phyloP scores from a whole-genome alignment of 805 yeast species.

The Sugiyamaella smithiae region DNA sequence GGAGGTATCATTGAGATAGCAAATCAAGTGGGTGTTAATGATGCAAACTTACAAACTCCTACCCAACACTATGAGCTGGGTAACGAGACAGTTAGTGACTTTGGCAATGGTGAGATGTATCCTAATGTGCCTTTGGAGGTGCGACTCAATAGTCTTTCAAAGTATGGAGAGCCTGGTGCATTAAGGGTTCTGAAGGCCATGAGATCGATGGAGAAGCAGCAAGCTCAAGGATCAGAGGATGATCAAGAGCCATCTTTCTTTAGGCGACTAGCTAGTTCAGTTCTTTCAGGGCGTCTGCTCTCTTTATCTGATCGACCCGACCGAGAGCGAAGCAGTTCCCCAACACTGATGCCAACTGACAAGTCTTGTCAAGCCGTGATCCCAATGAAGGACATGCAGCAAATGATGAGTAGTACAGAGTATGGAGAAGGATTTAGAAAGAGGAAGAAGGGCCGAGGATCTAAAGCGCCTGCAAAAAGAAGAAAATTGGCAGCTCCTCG shows the following conservation, averaged over 20 bases:
- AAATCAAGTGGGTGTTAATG: no score
- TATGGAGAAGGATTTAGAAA: constrained; percentile 16
- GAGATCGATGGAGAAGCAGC: background rate
- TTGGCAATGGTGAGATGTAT: no score
- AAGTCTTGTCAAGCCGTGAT: constrained; percentile 7
- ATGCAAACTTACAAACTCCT: no score
- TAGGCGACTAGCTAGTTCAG: background rate
- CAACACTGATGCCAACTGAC: background rate
- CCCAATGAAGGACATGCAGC: constrained; percentile 10
- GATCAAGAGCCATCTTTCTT: background rate
- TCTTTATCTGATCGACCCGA: background rate
- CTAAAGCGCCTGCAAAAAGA: background rate
- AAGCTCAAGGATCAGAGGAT: background rate
- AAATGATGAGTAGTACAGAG: constrained; percentile 6
- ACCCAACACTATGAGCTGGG: no score
- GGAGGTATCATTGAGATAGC: no score
- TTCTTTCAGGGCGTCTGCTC: background rate
- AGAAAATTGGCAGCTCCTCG: background rate
- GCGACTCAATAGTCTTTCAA: background rate
- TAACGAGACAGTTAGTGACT: no score
- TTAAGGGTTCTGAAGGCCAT: background rate
- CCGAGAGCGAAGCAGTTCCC: background rate
- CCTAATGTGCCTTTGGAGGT: background rate
- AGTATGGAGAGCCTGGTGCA: background rate
- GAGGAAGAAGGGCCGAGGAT: constrained; percentile 8